phyloP scores from a whole-genome alignment of 805 yeast genomes.

The Saccharomycopsis vini region DNA sequence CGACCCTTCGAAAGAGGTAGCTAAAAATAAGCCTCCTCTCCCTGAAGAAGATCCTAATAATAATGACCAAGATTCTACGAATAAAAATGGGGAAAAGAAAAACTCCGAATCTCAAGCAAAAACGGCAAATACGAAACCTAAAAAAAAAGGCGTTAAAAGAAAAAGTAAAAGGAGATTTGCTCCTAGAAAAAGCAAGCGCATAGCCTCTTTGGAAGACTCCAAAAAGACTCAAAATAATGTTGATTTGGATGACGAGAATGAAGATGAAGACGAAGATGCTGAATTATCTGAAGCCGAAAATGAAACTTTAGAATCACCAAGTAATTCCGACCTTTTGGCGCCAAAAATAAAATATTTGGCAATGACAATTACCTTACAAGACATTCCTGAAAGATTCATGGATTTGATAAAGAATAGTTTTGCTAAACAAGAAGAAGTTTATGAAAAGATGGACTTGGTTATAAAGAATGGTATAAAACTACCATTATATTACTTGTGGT shows the following conservation, averaged over 20 bases:
- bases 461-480: slow-evolving; percentile 52
- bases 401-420: slow-evolving; percentile 63
- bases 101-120: neutral
- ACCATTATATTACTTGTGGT: slow-evolving; percentile 67
- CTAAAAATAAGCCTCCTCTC: neutral
- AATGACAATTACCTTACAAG: slow-evolving; percentile 53
- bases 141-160: slow-evolving; percentile 14
- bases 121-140: slow-evolving; percentile 3
- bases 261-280: slow-evolving; percentile 18
- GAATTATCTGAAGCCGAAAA: slow-evolving; percentile 19
- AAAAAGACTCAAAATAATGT: neutral
- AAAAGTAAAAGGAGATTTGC: slow-evolving; percentile 20
- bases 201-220: slow-evolving; percentile 5
- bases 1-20: too few relatives aligned
- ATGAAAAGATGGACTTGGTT: slow-evolving; percentile 50
- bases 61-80: neutral
- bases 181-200: slow-evolving; percentile 16
- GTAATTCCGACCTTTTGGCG: too few relatives aligned
- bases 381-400: slow-evolving; percentile 57
- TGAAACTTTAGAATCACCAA: too few relatives aligned
- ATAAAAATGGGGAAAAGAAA: neutral
- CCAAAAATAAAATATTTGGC: slow-evolving; percentile 43
- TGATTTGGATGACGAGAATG: slow-evolving; percentile 15
- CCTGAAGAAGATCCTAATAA: slow-evolving; percentile 1
- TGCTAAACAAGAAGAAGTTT: slow-evolving; percentile 45